Conservation (phyloP, 306 rosid genomes). For the Rosa multiflora region DNA sequence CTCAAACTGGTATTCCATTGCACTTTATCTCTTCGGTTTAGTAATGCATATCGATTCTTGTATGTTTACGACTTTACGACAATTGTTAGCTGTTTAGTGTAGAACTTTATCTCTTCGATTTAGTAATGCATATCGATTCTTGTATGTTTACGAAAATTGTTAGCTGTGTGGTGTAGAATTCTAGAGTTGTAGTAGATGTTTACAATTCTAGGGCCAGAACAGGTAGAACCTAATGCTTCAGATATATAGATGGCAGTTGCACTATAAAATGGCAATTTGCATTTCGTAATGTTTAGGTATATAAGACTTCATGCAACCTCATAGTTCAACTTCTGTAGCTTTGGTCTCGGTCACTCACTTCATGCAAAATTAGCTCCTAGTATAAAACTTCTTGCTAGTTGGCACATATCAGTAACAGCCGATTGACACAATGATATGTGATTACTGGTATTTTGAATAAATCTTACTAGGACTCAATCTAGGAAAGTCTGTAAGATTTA, state of each 20-base stretch:
- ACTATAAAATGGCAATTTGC: background rate
- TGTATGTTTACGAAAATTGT: background rate
- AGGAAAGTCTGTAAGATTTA: background rate
- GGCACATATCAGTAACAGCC: background rate
- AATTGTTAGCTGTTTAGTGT: too few relatives aligned
- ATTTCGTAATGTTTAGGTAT: background rate
- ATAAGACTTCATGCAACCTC: background rate
- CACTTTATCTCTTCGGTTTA: background rate
- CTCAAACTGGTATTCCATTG: slow-evolving; percentile 69
- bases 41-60: background rate
- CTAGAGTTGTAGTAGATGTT: background rate
- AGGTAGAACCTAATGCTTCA: background rate
- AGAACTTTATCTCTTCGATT: background rate
- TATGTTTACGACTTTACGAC: background rate
- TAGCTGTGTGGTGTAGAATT: background rate
- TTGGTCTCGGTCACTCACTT: background rate
- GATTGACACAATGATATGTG: background rate
- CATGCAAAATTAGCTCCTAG: background rate
- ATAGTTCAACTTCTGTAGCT: background rate
- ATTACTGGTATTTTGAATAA: too few relatives aligned
- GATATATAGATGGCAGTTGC: background rate
- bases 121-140: background rate
- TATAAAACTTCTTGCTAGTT: background rate
- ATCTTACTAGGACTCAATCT: background rate
- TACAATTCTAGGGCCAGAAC: background rate